phyloP scores from a whole-genome alignment of 306 rosid genomes.

The Begonia loranthoides region DNA sequence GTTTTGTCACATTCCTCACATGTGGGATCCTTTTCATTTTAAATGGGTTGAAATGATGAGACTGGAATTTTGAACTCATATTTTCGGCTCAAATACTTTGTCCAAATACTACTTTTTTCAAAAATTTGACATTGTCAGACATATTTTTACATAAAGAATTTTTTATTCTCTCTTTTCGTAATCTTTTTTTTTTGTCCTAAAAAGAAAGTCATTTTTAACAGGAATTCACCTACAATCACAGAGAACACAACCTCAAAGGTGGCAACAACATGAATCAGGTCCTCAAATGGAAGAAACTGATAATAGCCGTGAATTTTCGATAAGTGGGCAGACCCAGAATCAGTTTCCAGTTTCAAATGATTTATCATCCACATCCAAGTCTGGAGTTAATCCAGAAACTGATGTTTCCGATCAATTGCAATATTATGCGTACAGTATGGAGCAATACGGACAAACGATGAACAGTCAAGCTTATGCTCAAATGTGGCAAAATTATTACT shows the following conservation, averaged over 20 bases:
- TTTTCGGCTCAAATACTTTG: too few species aligned
- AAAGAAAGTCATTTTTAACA: too few species aligned
- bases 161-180: too few species aligned
- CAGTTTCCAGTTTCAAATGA: constrained; percentile 39
- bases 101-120: too few species aligned
- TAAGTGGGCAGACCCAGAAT: constrained; percentile 9
- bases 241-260: too few species aligned
- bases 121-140: too few species aligned
- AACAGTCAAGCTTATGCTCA: constrained; percentile 47
- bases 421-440: constrained; percentile 29
- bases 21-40: constrained; percentile 17
- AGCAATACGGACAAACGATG: constrained; percentile 40
- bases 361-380: constrained; percentile 26
- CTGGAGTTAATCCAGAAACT: constrained; percentile 28
- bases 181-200: too few species aligned
- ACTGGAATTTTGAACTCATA: too few species aligned
- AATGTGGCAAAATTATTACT: constrained; percentile 74
- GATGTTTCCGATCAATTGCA: constrained; percentile 22
- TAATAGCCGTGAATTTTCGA: too few species aligned
- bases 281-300: neutral
- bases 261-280: too few species aligned
- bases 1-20: neutral
- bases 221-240: too few species aligned
- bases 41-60: constrained; percentile 5
- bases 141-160: too few species aligned